phyloP scores from a whole-genome alignment of 257 asterid genomes.

The Eucommia ulmoides region DNA sequence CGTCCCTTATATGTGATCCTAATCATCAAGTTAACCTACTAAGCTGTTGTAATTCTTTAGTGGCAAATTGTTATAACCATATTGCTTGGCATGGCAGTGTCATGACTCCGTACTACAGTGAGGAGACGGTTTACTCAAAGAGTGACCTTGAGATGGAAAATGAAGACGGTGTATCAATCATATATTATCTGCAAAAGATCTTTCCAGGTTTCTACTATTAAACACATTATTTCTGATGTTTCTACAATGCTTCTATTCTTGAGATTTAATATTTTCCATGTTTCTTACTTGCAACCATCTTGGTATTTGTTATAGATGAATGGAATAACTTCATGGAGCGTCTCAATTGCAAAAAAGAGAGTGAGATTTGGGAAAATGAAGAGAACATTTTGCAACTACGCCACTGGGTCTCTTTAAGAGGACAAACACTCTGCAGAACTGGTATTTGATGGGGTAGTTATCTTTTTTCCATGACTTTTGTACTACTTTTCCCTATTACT shows the following conservation, averaged over 20 bases:
- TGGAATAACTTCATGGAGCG: slow-evolving; percentile 96
- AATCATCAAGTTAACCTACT: too few species aligned
- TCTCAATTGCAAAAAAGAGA: slow-evolving; percentile 47
- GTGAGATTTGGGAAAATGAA: slow-evolving; percentile 72
- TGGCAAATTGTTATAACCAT: too few species aligned
- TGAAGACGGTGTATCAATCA: slow-evolving; percentile 92
- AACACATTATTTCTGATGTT: slow-evolving; percentile 12
- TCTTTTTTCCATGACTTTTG: neutral
- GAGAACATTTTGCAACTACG: slow-evolving; percentile 85
- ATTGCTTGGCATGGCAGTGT: slow-evolving; percentile 54
- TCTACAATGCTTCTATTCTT: slow-evolving; percentile 2
- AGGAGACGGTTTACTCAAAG: slow-evolving; percentile 94
- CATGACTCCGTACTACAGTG: slow-evolving; percentile 93
- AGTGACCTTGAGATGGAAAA: slow-evolving; percentile 93
- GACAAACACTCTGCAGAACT: slow-evolving; percentile 95
- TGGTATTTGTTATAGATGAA: slow-evolving; percentile 54
- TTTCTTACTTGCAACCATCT: slow-evolving; percentile 6
- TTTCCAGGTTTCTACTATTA: slow-evolving; percentile 62
- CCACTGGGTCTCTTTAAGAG: slow-evolving; percentile 99
- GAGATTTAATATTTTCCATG: slow-evolving; percentile 1
- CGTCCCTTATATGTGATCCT: too few species aligned
- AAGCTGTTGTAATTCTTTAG: too few species aligned
- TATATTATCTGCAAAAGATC: slow-evolving; percentile 77
- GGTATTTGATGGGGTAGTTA: slow-evolving; percentile 16
- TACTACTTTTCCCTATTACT: neutral